A percentile compares a stretch with the other conserved stretches of the same genome.
Evolutionary conservation across 2,329 filamentous ascomycete genomes (phyloP).

Genomic region (Xylaria sp.): DNA sequence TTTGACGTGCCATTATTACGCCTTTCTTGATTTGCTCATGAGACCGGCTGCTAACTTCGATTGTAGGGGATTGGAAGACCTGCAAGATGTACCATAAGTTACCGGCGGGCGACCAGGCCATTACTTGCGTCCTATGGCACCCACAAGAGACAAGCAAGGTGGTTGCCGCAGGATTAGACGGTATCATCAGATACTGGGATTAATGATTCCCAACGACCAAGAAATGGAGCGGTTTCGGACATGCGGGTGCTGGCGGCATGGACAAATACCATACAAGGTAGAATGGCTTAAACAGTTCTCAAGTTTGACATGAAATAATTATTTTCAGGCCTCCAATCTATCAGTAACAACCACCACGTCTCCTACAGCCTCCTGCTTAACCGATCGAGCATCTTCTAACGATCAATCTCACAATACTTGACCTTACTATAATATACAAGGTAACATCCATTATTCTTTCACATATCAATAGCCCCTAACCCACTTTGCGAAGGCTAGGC

Average conservation of each 20-base stretch:
- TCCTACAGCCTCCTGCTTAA: neutral
- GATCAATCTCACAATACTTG: neutral
- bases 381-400: neutral
- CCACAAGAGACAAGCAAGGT: conserved; percentile 97
- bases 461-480: conserved; percentile 12
- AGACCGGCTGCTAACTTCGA: conserved; percentile 18
- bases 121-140: conserved; percentile 94
- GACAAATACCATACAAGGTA: neutral
- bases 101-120: conserved; percentile 80
- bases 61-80: conserved; percentile 90
- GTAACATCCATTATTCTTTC: conserved; percentile 15
- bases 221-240: neutral
- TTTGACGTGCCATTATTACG: neutral
- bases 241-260: neutral
- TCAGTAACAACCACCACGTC: neutral
- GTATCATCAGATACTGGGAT: conserved; percentile 93
- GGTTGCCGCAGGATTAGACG: conserved; percentile 88
- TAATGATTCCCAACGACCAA: conserved; percentile 52
- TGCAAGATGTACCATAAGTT: conserved; percentile 99
- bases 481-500: conserved; percentile 7
- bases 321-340: neutral
- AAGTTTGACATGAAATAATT: conserved; percentile 1
- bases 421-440: conserved; percentile 16
- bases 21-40: neutral
- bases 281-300: conserved; percentile 1